Evolutionary conservation across 176 grass and related monocot genomes (phyloP).

Genomic region (Microstegium vimineum): DNA sequence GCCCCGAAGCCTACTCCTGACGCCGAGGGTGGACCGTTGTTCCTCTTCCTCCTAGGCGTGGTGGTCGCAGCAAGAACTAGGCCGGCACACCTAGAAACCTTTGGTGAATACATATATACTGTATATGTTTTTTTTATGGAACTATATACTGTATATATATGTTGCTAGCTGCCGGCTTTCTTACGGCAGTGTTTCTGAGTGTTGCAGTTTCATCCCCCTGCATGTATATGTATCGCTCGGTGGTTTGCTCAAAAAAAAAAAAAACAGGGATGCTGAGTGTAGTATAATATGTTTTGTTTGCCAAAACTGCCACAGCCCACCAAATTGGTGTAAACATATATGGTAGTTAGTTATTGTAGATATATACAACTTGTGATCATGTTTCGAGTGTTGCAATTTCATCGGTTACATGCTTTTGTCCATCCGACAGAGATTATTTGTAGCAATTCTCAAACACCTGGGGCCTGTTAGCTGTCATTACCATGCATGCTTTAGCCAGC

Average conservation of each 20-base stretch:
- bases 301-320: background rate
- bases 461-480: too few species aligned
- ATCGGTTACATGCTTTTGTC: background rate
- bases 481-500: background rate
- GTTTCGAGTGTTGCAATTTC: background rate
- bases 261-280: background rate
- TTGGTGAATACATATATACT: background rate
- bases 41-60: constrained; percentile 44
- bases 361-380: background rate
- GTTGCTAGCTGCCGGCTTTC: too few species aligned
- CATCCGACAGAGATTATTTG: background rate
- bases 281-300: background rate
- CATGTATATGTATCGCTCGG: background rate
- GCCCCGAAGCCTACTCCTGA: constrained; percentile 42
- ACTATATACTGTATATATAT: too few species aligned
- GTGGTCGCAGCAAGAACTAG: constrained; percentile 40
- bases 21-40: constrained; percentile 82
- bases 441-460: background rate
- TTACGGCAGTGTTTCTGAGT: background rate
- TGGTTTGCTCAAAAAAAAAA: background rate
- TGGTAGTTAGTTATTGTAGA: background rate
- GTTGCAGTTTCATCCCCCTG: background rate
- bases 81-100: constrained; percentile 7
- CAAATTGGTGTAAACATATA: background rate
- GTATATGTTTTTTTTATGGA: too few species aligned